Conservation (phyloP, 2,329 filamentous ascomycete species). For the Chalara sp. region DNA sequence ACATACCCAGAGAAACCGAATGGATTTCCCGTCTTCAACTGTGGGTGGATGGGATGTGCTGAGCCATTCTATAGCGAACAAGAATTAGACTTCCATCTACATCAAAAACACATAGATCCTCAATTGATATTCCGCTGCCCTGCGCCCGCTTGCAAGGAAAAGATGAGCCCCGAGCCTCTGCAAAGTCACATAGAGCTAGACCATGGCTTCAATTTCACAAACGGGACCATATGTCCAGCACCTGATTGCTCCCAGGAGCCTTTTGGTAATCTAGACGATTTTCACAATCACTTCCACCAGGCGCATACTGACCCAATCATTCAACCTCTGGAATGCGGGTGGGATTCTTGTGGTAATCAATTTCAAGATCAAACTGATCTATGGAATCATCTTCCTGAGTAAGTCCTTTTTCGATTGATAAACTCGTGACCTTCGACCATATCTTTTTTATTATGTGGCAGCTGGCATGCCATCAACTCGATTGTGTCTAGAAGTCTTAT, state of each 20-base stretch:
- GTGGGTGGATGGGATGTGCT: constrained; percentile 22
- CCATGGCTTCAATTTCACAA: constrained; percentile 20
- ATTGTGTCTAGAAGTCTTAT: no score
- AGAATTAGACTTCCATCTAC: constrained; percentile 21
- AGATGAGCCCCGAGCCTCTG: constrained; percentile 18
- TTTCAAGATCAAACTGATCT: constrained; percentile 20
- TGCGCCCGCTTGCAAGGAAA: constrained; percentile 16
- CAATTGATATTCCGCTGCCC: constrained; percentile 23
- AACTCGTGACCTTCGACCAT: no score
- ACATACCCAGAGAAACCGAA: neutral
- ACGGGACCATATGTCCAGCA: constrained; percentile 20
- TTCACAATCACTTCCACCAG: constrained; percentile 24
- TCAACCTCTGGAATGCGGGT: constrained; percentile 19
- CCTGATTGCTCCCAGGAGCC: constrained; percentile 16
- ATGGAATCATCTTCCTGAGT: constrained; percentile 16
- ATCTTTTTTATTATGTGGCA: no score
- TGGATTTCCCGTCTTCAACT: constrained; percentile 11
- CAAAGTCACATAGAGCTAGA: constrained; percentile 18
- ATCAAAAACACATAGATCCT: constrained; percentile 23
- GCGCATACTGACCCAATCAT: constrained; percentile 21
- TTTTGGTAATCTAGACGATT: constrained; percentile 17
- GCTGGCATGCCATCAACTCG: no score
- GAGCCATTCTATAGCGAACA: constrained; percentile 15
- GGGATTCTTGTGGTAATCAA: constrained; percentile 17
- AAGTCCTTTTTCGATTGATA: no score